Conservation (phyloP, 192 early-diverging fungal genomes). For the Coemansia aciculifera region DNA sequence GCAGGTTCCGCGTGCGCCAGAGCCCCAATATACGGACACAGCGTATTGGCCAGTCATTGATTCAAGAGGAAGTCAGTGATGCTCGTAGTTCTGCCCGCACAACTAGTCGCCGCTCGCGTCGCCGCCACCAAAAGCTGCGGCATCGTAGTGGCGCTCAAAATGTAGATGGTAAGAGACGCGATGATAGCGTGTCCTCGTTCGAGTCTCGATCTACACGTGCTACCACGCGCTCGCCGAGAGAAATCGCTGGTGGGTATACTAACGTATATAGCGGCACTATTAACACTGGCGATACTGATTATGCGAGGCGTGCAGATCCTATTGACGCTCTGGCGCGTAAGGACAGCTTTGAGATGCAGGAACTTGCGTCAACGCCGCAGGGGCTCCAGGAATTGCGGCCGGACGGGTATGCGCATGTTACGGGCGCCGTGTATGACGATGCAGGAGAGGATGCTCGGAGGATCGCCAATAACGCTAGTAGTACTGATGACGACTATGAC, state of each 20-base stretch:
- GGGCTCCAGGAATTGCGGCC: slow-evolving; percentile 16
- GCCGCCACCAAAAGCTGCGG: slow-evolving; percentile 15
- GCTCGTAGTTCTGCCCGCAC: slow-evolving; percentile 18
- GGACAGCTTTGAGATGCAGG: slow-evolving; percentile 56
- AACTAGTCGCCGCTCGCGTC: slow-evolving; percentile 21
- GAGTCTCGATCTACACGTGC: slow-evolving; percentile 21
- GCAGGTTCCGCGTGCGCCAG: slow-evolving; percentile 39
- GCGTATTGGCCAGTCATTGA: slow-evolving; percentile 25
- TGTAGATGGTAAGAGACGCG: slow-evolving; percentile 7
- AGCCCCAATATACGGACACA: slow-evolving; percentile 16
- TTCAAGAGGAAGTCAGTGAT: slow-evolving; percentile 27
- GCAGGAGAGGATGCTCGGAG: neutral
- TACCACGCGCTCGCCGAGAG: slow-evolving; percentile 14
- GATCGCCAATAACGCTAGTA: neutral
- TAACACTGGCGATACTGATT: neutral
- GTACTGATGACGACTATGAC: neutral
- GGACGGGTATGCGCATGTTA: slow-evolving; percentile 30
- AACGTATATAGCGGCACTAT: slow-evolving; percentile 23
- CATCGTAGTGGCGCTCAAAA: neutral
- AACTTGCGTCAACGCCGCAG: slow-evolving; percentile 17
- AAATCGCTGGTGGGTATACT: slow-evolving; percentile 30
- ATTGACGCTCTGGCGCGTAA: slow-evolving; percentile 49
- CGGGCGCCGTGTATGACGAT: slow-evolving; percentile 1
- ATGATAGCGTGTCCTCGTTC: slow-evolving; percentile 49
- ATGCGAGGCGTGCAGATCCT: slow-evolving; percentile 17